Evolutionary conservation across 371 early-diverging fungal species (phyloP).

Genomic region (Modicella reniformis): DNA sequence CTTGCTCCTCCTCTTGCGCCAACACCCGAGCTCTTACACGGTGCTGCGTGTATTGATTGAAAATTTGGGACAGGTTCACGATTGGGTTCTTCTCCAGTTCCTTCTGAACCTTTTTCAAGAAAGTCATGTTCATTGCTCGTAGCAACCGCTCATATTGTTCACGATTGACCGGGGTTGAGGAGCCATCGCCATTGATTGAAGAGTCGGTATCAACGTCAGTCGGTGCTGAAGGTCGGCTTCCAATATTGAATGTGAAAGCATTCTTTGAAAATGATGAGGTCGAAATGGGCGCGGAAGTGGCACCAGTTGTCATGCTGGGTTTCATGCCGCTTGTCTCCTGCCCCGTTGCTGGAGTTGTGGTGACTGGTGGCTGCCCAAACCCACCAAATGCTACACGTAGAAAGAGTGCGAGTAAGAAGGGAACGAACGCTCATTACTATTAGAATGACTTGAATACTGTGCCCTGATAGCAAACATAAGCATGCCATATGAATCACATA

Average conservation of each 20-base stretch:
- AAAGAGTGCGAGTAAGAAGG: background rate
- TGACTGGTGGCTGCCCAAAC: background rate
- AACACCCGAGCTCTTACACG: slow-evolving; percentile 18
- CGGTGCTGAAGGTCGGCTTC: slow-evolving; percentile 23
- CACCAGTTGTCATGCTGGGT: background rate
- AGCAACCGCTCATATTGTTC: slow-evolving; percentile 30
- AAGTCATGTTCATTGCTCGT: slow-evolving; percentile 28
- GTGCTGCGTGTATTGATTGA: slow-evolving; percentile 26
- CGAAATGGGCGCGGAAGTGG: background rate
- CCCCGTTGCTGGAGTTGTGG: background rate
- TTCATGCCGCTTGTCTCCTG: background rate
- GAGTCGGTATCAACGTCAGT: background rate
- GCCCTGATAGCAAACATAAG: background rate
- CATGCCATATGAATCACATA: background rate
- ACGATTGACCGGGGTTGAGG: background rate
- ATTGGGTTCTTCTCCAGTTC: slow-evolving; percentile 32
- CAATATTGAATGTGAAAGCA: slow-evolving; percentile 40
- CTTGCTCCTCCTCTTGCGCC: slow-evolving; percentile 12
- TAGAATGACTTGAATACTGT: too few relatives aligned
- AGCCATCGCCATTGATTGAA: background rate
- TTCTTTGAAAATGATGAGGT: slow-evolving; percentile 18
- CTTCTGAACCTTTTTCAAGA: slow-evolving; percentile 35
- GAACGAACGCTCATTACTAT: background rate
- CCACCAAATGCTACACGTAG: background rate
- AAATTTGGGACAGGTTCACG: slow-evolving; percentile 31